Evolutionary conservation across 2,329 filamentous ascomycete species (phyloP).

Genomic region (Arthrobotrys iridis): DNA sequence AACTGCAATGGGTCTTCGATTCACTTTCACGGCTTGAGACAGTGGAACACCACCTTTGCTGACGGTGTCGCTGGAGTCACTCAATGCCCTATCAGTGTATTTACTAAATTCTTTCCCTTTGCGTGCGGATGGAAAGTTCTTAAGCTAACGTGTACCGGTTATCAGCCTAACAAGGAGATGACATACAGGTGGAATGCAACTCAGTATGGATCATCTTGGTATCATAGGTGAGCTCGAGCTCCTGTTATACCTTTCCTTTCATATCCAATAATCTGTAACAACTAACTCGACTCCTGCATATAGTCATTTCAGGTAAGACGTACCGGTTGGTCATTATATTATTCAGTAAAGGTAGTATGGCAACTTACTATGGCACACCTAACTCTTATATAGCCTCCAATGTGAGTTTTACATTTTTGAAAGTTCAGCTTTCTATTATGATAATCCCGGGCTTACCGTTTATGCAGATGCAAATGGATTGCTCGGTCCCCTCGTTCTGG

Average conservation of each 20-base stretch:
- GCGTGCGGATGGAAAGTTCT: too few relatives aligned
- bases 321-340: constrained; percentile 17
- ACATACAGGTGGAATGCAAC: constrained; percentile 62
- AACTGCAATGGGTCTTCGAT: constrained; percentile 17
- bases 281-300: too few relatives aligned
- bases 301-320: not conserved
- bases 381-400: not conserved
- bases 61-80: constrained; percentile 9
- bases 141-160: not conserved
- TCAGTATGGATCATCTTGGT: constrained; percentile 60
- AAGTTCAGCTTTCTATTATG: not conserved
- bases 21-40: constrained; percentile 14
- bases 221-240: constrained; percentile 42
- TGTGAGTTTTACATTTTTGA: not conserved
- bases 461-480: constrained; percentile 18
- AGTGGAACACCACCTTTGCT: constrained; percentile 1
- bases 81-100: not conserved
- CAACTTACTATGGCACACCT: not conserved
- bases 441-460: not conserved
- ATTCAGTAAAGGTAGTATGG: constrained; percentile 50
- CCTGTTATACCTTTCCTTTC: not conserved
- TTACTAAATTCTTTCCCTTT: too few relatives aligned
- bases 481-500: constrained; percentile 50
- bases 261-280: not conserved
- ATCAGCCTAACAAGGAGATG: constrained; percentile 41